A percentile compares a stretch with the other conserved stretches of the same genome.
Evolutionary conservation across 1,284 basidiomycete species (phyloP).

Genomic region (Ceratobasidium theobromae): DNA sequence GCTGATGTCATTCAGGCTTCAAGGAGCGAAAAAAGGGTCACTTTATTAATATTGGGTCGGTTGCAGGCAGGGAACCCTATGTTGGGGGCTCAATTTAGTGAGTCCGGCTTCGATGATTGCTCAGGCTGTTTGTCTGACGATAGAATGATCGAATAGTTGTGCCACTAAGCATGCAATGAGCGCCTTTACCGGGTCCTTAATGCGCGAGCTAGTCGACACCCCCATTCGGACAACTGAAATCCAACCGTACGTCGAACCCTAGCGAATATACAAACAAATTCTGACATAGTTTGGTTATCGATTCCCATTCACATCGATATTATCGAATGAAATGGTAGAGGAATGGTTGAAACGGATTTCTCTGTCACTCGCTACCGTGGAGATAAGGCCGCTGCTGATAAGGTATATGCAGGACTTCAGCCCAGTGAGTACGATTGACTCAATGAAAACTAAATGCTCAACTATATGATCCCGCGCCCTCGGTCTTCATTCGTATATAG

Average conservation of each 20-base stretch:
- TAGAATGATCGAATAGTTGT: constrained; percentile 56
- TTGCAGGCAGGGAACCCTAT: constrained; percentile 91
- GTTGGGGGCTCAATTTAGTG: constrained; percentile 69
- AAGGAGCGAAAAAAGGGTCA: constrained; percentile 86
- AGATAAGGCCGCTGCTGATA: constrained; percentile 74
- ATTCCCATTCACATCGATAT: too few relatives aligned
- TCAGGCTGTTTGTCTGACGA: not conserved
- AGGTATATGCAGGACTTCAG: constrained; percentile 85
- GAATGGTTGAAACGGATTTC: constrained; percentile 62
- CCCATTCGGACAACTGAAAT: constrained; percentile 90
- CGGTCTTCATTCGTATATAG: constrained; percentile 44
- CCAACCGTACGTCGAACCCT: constrained; percentile 69
- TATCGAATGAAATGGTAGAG: constrained; percentile 25
- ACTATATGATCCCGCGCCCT: not conserved
- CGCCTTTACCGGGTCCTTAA: constrained; percentile 81
- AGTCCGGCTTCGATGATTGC: not conserved
- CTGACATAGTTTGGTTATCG: constrained; percentile 88
- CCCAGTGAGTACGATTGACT: constrained; percentile 57
- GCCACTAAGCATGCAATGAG: constrained; percentile 88
- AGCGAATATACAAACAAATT: too few relatives aligned
- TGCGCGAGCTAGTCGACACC: constrained; percentile 86
- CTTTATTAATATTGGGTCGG: constrained; percentile 93
- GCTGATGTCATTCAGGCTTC: constrained; percentile 62
- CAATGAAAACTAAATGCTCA: constrained; percentile 15
- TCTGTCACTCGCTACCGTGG: constrained; percentile 86